Evolutionary conservation across 164 flowering plant genomes (phyloP).

Genomic region (Dillenia suffruticosa): DNA sequence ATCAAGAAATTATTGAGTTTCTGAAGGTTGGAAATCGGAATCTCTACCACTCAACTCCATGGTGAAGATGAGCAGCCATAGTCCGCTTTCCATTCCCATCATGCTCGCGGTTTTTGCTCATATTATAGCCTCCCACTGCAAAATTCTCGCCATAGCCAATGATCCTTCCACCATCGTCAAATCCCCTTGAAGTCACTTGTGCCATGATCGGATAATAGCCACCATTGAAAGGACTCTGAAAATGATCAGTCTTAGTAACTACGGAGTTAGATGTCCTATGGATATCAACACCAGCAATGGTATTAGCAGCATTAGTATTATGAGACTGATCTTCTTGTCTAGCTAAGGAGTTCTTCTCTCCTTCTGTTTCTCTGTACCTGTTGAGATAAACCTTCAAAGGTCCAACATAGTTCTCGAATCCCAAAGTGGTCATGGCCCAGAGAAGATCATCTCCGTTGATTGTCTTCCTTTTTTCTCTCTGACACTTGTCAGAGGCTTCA

Average conservation of each 20-base stretch:
- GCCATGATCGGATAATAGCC: slow-evolving; percentile 17
- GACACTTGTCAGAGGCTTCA: slow-evolving; percentile 48
- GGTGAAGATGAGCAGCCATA: slow-evolving; percentile 14
- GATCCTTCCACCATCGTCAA: slow-evolving; percentile 7
- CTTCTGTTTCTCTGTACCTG: slow-evolving; percentile 36
- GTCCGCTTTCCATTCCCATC: slow-evolving; percentile 13
- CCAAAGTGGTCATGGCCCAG: slow-evolving; percentile 50
- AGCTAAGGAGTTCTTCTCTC: slow-evolving; percentile 27
- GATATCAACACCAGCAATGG: not conserved
- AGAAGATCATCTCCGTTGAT: slow-evolving; percentile 41
- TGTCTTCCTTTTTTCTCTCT: slow-evolving; percentile 40
- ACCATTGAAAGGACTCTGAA: slow-evolving; percentile 6
- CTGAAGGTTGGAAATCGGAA: not conserved
- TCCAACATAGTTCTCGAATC: slow-evolving; percentile 39
- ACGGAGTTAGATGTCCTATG: not conserved
- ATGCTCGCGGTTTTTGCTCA: slow-evolving; percentile 9
- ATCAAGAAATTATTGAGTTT: not conserved
- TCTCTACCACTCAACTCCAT: slow-evolving; percentile 17
- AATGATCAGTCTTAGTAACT: not conserved
- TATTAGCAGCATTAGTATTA: not conserved
- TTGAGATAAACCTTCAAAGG: slow-evolving; percentile 34
- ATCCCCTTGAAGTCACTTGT: not conserved
- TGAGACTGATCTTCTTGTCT: slow-evolving; percentile 21
- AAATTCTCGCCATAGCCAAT: slow-evolving; percentile 8
- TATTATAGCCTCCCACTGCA: slow-evolving; percentile 2